Percentiles rank a stretch among this genome's conserved stretches.
phyloP scores from a whole-genome alignment of 768 basidiomycete species.

The Naganishia vaughanmartiniae region DNA sequence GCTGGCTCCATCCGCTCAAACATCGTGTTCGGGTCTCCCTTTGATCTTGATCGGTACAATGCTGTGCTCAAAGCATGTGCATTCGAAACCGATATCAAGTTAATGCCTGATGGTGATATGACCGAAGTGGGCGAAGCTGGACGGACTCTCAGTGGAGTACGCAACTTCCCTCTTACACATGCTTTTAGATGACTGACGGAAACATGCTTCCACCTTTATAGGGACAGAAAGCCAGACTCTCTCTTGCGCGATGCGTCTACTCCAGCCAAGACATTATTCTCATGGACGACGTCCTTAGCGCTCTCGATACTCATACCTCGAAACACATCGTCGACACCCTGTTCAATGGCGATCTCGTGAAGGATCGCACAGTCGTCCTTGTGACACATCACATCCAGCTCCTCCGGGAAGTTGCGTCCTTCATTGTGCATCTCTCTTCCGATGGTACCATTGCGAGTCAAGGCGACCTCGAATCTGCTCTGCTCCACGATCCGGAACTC shows the following conservation, averaged over 20 bases:
- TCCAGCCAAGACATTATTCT: constrained; percentile 64
- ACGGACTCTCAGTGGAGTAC: constrained; percentile 48
- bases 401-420: constrained; percentile 48
- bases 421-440: constrained; percentile 45
- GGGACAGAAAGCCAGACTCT: constrained; percentile 64
- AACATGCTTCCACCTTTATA: constrained; percentile 26
- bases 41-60: constrained; percentile 55
- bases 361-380: constrained; percentile 59
- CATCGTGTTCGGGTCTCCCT: constrained; percentile 57
- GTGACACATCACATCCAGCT: constrained; percentile 55
- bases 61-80: constrained; percentile 51
- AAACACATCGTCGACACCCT: constrained; percentile 59
- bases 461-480: constrained; percentile 44
- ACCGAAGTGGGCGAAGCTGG: constrained; percentile 74
- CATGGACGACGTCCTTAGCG: constrained; percentile 68
- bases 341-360: constrained; percentile 57
- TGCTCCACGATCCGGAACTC: constrained; percentile 57
- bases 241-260: constrained; percentile 63
- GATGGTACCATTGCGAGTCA: constrained; percentile 45
- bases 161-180: constrained; percentile 33
- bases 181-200: constrained; percentile 39
- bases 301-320: constrained; percentile 62
- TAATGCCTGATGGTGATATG: constrained; percentile 63
- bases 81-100: constrained; percentile 57
- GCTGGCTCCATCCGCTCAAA: constrained; percentile 63